phyloP scores from a whole-genome alignment of 2,329 filamentous ascomycete genomes.

The Exutisphaerella laricina region DNA sequence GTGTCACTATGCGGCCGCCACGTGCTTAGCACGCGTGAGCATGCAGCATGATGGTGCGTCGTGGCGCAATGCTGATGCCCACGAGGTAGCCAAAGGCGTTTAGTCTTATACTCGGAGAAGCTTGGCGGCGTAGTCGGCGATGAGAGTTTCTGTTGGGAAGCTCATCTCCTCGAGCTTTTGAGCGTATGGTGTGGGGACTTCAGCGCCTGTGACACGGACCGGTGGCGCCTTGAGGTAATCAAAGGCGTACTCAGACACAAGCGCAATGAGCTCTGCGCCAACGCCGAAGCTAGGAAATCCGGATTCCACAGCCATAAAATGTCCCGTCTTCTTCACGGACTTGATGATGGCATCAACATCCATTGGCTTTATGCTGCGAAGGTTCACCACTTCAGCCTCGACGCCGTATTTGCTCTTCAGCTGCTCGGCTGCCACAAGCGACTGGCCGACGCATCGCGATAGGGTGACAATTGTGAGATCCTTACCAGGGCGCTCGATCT shows the following conservation, averaged over 20 bases:
- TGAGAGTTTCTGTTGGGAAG: slow-evolving; percentile 86
- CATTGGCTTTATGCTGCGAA: slow-evolving; percentile 93
- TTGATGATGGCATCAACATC: slow-evolving; percentile 93
- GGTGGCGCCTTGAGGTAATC: slow-evolving; percentile 95
- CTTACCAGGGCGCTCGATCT: slow-evolving; percentile 94
- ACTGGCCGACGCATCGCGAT: slow-evolving; percentile 92
- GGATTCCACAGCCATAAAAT: slow-evolving; percentile 85
- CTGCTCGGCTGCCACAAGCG: slow-evolving; percentile 77
- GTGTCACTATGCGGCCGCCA: slow-evolving; percentile 11
- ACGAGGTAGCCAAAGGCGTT: no score
- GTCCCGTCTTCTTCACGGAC: slow-evolving; percentile 97
- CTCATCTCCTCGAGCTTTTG: slow-evolving; percentile 87
- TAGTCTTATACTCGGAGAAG: slow-evolving; percentile 63
- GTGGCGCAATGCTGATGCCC: slow-evolving; percentile 7
- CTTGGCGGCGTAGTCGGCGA: slow-evolving; percentile 84
- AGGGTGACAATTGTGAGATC: slow-evolving; percentile 93
- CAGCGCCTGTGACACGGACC: slow-evolving; percentile 89
- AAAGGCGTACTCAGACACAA: slow-evolving; percentile 96
- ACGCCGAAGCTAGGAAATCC: slow-evolving; percentile 96
- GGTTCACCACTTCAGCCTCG: slow-evolving; percentile 94
- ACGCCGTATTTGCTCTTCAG: slow-evolving; percentile 96
- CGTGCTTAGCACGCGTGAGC: slow-evolving; percentile 12
- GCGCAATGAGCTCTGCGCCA: slow-evolving; percentile 82
- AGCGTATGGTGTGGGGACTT: slow-evolving; percentile 95
- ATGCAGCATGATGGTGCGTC: background rate